A percentile compares a stretch with the other conserved stretches of the same genome.
phyloP scores from a whole-genome alignment of 257 asterid species.

The Penstemon barbatus region DNA sequence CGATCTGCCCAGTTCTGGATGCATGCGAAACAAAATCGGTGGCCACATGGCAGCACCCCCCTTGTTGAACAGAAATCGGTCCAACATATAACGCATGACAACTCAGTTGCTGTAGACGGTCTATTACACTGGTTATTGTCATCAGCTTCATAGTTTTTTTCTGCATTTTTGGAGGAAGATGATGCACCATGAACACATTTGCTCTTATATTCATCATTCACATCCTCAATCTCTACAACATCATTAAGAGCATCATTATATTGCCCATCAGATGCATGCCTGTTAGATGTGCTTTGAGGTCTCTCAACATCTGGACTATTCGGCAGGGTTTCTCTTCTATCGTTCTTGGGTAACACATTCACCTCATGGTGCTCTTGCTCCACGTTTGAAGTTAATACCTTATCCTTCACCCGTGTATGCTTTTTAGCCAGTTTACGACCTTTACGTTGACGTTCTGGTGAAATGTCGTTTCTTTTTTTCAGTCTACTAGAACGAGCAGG shows the following conservation, averaged over 20 bases:
- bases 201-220: slow-evolving; percentile 35
- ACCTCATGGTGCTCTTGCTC: slow-evolving; percentile 33
- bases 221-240: slow-evolving; percentile 35
- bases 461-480: slow-evolving; percentile 43
- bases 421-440: slow-evolving; percentile 61
- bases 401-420: slow-evolving; percentile 34
- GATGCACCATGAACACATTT: slow-evolving; percentile 23
- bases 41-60: slow-evolving; percentile 92
- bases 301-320: slow-evolving; percentile 36
- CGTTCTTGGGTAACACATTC: slow-evolving; percentile 24
- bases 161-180: slow-evolving; percentile 25
- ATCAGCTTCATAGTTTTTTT: slow-evolving; percentile 32
- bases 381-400: slow-evolving; percentile 36
- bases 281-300: slow-evolving; percentile 30
- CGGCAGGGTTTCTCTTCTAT: slow-evolving; percentile 24
- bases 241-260: slow-evolving; percentile 29
- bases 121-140: slow-evolving; percentile 25
- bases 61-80: slow-evolving; percentile 77
- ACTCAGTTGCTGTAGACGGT: slow-evolving; percentile 41
- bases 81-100: slow-evolving; percentile 93
- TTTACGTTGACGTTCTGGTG: slow-evolving; percentile 37
- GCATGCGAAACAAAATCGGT: slow-evolving; percentile 87
- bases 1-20: slow-evolving; percentile 78
- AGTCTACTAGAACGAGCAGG: slow-evolving; percentile 30
- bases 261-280: slow-evolving; percentile 32